Evolutionary conservation across 192 early-diverging fungal species (phyloP).

Genomic region (Gorgonomyces haynaldii): DNA sequence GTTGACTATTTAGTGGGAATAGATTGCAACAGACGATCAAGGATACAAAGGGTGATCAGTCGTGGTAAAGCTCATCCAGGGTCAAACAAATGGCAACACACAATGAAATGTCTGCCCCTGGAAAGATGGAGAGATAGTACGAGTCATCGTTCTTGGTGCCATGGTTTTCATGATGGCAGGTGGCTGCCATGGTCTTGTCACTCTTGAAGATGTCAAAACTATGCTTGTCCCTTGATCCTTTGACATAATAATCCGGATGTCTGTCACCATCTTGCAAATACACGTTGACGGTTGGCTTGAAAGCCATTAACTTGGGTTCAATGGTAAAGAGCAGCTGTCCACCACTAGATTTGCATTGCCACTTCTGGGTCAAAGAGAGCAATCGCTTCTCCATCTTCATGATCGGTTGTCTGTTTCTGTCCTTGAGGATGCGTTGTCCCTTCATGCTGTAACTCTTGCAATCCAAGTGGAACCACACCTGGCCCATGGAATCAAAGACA

Average conservation of each 20-base stretch:
- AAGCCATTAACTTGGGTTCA: constrained; percentile 4
- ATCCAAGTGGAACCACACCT: constrained; percentile 6
- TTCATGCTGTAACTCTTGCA: constrained; percentile 1
- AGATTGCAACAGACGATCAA: no score
- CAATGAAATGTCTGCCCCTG: constrained; percentile 6
- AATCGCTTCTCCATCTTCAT: background rate
- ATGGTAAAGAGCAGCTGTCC: constrained; percentile 6
- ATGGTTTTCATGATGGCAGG: constrained; percentile 1
- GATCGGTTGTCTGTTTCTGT: constrained; percentile 3
- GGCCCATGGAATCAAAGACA: background rate
- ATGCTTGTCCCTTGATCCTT: background rate
- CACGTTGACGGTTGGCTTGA: constrained; percentile 6
- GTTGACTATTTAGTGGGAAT: no score
- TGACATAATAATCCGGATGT: constrained; percentile 6
- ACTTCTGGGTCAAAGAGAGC: background rate
- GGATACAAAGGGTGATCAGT: no score
- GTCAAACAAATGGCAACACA: constrained; percentile 8
- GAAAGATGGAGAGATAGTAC: constrained; percentile 4
- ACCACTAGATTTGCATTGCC: constrained; percentile 3
- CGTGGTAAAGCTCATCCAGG: constrained; percentile 9
- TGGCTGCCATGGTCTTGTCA: background rate
- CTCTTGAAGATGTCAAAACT: constrained; percentile 4
- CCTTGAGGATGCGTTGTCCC: constrained; percentile 2
- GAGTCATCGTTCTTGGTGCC: constrained; percentile 2
- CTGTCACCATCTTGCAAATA: constrained; percentile 7